These are phyloP conservation scores for Psilocybe subaeruginosa DNA, from an alignment of 768 basidiomycete genomes.

Conservation along the genomic window DNA sequence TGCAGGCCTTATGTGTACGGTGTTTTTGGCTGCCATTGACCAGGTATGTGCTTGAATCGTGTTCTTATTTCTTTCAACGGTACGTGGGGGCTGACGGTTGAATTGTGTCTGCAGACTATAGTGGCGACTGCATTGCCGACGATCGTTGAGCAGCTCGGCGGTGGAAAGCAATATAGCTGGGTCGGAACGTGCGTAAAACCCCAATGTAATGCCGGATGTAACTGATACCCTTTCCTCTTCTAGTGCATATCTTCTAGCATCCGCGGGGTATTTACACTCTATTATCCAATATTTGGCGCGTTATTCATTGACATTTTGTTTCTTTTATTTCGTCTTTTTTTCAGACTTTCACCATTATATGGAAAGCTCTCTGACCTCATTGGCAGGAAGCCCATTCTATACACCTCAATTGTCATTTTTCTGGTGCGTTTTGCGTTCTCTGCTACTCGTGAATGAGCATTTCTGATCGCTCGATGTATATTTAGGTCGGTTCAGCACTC, in stretches of 20 bases:
- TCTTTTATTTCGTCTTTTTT: background rate
- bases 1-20: conserved; percentile 44
- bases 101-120: conserved; percentile 47
- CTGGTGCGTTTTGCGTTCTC: conserved; percentile 44
- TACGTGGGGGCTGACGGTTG: background rate
- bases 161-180: conserved; percentile 70
- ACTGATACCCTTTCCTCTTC: background rate
- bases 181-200: conserved; percentile 59
- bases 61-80: background rate
- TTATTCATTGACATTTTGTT: background rate
- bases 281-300: background rate
- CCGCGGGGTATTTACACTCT: conserved; percentile 42
- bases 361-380: conserved; percentile 74
- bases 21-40: conserved; percentile 60
- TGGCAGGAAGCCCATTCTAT: conserved; percentile 70
- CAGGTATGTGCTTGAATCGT: conserved; percentile 42
- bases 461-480: background rate
- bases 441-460: background rate
- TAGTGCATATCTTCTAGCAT: conserved; percentile 77
- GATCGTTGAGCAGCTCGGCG: conserved; percentile 67
- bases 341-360: conserved; percentile 68
- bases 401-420: conserved; percentile 66
- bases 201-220: conserved; percentile 6
- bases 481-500: conserved; percentile 74
- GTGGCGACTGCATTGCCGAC: conserved; percentile 80